Evolutionary conservation across 2,329 filamentous ascomycete genomes (phyloP).

Genomic region (Colletotrichum sojae): DNA sequence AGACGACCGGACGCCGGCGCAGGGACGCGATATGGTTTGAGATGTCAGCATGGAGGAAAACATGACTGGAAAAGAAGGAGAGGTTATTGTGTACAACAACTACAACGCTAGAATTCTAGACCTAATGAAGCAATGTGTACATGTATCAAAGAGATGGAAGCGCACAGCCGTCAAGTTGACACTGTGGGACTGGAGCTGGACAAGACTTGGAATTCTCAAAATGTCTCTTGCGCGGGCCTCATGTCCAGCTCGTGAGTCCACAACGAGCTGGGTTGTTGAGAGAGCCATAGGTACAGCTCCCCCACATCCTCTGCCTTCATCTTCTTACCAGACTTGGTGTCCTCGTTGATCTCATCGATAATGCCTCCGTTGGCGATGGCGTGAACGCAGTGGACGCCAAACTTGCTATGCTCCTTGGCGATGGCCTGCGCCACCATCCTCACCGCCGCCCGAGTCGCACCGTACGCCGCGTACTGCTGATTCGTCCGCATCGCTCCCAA

Average conservation of each 20-base stretch:
- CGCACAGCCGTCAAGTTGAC: no score
- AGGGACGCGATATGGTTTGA: slow-evolving; percentile 1
- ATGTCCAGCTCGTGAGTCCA: slow-evolving; percentile 40
- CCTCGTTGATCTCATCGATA: slow-evolving; percentile 63
- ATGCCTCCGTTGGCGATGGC: slow-evolving; percentile 70
- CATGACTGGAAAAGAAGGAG: no score
- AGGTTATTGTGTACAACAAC: no score
- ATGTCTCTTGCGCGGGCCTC: slow-evolving; percentile 39
- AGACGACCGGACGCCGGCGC: background rate
- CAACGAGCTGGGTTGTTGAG: slow-evolving; percentile 39
- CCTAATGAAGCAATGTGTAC: background rate
- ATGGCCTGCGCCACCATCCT: slow-evolving; percentile 69
- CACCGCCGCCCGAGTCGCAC: slow-evolving; percentile 65
- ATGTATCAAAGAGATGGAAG: background rate
- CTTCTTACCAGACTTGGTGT: slow-evolving; percentile 64
- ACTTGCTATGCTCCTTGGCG: slow-evolving; percentile 69
- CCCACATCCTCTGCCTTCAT: slow-evolving; percentile 72
- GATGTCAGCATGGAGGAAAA: no score
- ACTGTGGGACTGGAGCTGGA: no score
- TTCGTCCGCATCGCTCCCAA: slow-evolving; percentile 67
- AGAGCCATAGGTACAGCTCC: slow-evolving; percentile 65
- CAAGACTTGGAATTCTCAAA: background rate
- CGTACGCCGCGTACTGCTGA: slow-evolving; percentile 68
- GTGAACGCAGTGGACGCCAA: slow-evolving; percentile 71
- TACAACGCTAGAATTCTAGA: no score